Conservation (phyloP, 768 basidiomycete genomes). For the Russula compacta region DNA sequence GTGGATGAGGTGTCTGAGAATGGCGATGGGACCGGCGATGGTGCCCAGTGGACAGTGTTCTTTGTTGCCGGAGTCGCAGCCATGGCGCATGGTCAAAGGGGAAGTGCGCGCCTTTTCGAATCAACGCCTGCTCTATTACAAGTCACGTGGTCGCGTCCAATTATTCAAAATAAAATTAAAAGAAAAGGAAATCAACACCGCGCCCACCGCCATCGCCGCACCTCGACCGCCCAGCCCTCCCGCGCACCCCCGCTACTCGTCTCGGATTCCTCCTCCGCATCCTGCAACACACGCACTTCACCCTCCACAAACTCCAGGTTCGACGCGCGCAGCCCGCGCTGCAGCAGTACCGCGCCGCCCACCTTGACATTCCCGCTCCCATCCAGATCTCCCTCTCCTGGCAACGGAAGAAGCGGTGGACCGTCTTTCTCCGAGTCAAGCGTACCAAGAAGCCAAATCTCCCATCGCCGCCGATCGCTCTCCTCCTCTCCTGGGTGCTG, state of each 20-base stretch:
- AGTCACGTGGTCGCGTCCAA: constrained; percentile 14
- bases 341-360: background rate
- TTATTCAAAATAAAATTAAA: background rate
- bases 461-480: constrained; percentile 5
- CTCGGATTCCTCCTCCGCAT: constrained; percentile 1
- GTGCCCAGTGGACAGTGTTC: constrained; percentile 46
- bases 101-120: background rate
- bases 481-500: background rate
- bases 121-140: background rate
- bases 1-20: constrained; percentile 33
- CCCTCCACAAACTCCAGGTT: constrained; percentile 22
- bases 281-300: constrained; percentile 25
- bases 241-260: constrained; percentile 20
- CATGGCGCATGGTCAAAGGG: background rate
- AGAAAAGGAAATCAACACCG: background rate
- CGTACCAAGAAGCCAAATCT: constrained; percentile 3
- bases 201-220: constrained; percentile 25
- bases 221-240: constrained; percentile 28
- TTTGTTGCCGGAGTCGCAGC: constrained; percentile 24
- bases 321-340: background rate
- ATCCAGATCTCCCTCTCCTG: background rate
- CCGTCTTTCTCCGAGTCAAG: background rate
- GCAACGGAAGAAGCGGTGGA: background rate
- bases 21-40: constrained; percentile 25
- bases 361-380: background rate